Conservation (phyloP, 495 filamentous ascomycete species). For the Cudoniella acicularis region DNA sequence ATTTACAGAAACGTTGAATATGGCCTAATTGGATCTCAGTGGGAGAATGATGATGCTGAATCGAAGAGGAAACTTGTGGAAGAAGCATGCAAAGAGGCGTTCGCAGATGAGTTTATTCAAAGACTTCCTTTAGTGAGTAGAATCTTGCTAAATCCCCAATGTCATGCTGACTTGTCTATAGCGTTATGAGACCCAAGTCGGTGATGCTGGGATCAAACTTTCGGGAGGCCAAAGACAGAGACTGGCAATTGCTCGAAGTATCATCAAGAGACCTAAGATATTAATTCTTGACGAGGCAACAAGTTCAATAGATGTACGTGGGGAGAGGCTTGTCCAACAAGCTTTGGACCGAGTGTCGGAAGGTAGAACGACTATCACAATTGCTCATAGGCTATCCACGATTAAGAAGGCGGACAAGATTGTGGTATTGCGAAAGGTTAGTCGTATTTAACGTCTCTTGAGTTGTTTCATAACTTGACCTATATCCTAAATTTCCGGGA, state of each 20-base stretch:
- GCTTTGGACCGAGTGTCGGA: slow-evolving; percentile 51
- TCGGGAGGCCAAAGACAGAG: slow-evolving; percentile 63
- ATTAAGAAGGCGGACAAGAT: slow-evolving; percentile 65
- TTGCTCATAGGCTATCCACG: slow-evolving; percentile 59
- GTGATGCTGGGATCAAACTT: slow-evolving; percentile 56
- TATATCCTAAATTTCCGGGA: no score
- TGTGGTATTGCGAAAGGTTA: slow-evolving; percentile 45
- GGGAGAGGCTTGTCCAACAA: slow-evolving; percentile 55
- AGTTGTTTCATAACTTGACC: no score
- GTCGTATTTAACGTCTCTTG: no score
- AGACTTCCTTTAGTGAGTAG: slow-evolving; percentile 44
- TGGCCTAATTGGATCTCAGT: slow-evolving; percentile 60
- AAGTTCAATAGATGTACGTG: slow-evolving; percentile 53
- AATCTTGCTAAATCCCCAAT: neutral
- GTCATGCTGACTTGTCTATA: slow-evolving; percentile 17
- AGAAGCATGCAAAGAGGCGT: slow-evolving; percentile 57
- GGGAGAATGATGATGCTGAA: slow-evolving; percentile 46
- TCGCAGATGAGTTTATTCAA: slow-evolving; percentile 58
- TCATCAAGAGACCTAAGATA: slow-evolving; percentile 76
- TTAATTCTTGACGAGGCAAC: slow-evolving; percentile 85
- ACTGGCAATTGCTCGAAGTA: slow-evolving; percentile 64
- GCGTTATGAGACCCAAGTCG: slow-evolving; percentile 61
- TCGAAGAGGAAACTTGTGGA: slow-evolving; percentile 53
- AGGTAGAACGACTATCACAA: slow-evolving; percentile 56
- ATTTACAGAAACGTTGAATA: slow-evolving; percentile 64